Evolutionary conservation across 2,329 filamentous ascomycete species (phyloP).

Genomic region (Pleomassaria siparia): DNA sequence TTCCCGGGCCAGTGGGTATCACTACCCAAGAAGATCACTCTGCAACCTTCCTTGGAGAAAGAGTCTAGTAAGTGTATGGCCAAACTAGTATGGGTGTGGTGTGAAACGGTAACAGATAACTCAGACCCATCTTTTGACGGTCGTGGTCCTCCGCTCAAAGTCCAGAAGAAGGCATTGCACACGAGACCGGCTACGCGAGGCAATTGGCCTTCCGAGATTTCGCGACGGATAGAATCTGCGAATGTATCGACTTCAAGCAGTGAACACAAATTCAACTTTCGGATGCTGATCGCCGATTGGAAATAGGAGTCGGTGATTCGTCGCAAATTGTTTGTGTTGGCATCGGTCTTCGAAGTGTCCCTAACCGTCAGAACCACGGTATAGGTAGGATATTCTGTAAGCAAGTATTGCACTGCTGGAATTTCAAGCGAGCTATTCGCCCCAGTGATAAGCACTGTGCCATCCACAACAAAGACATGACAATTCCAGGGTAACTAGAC

Average conservation of each 20-base stretch:
- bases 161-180: conserved; percentile 28
- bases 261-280: conserved; percentile 18
- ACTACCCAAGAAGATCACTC: conserved; percentile 26
- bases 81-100: conserved; percentile 22
- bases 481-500: no score
- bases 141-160: conserved; percentile 10
- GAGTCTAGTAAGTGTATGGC: conserved; percentile 17
- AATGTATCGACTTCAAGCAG: conserved; percentile 17
- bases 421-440: conserved; percentile 29
- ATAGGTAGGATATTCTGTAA: conserved; percentile 14
- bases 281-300: conserved; percentile 11
- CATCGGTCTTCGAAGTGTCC: conserved; percentile 15
- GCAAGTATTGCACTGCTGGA: conserved; percentile 17
- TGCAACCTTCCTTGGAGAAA: conserved; percentile 14
- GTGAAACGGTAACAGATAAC: conserved; percentile 16
- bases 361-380: conserved; percentile 22
- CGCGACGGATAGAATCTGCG: conserved; percentile 6
- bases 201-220: conserved; percentile 11
- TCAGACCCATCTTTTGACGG: conserved; percentile 23
- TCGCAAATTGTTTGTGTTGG: conserved; percentile 20
- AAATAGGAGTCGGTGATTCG: conserved; percentile 13
- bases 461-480: no score
- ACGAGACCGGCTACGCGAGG: conserved; percentile 21
- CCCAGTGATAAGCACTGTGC: conserved; percentile 23
- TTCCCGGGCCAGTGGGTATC: conserved; percentile 45